A percentile compares a stretch with the other conserved stretches of the same genome.
Conservation (phyloP, 108 stramenopile genomes). For the Hondaea fermentalgiana region DNA sequence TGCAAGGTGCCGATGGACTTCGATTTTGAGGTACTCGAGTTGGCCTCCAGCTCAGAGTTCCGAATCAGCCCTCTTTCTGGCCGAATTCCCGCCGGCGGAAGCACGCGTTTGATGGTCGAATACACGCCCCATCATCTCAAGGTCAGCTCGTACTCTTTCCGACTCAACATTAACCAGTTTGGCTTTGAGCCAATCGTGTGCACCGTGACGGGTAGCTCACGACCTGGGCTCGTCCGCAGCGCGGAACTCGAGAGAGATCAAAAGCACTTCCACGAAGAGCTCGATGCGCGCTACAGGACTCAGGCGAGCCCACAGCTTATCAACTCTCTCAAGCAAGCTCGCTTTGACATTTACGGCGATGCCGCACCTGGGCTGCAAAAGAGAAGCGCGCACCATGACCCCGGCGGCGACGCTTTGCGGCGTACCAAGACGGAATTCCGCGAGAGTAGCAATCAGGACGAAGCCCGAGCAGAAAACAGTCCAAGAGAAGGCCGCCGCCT, state of each 20-base stretch:
- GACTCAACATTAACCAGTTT: constrained; percentile 31
- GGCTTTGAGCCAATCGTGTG: constrained; percentile 37
- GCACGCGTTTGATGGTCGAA: neutral
- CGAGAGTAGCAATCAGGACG: no score
- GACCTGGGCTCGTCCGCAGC: neutral
- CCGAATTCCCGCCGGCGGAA: constrained; percentile 28
- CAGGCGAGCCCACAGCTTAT: neutral
- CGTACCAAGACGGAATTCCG: no score
- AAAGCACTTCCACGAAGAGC: neutral
- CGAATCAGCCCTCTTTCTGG: constrained; percentile 17
- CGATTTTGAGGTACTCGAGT: constrained; percentile 32
- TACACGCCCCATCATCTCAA: constrained; percentile 20
- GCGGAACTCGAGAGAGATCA: neutral
- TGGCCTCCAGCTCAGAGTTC: constrained; percentile 29
- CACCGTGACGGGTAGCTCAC: constrained; percentile 25
- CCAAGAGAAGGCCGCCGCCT: no score
- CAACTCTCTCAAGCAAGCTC: neutral
- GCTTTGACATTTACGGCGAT: constrained; percentile 14
- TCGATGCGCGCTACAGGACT: neutral
- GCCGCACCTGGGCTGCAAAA: neutral
- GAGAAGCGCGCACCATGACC: neutral
- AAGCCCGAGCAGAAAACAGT: no score
- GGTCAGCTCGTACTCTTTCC: constrained; percentile 16
- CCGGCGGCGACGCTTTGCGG: neutral
- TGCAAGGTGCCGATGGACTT: constrained; percentile 43